Evolutionary conservation across 805 yeast species (phyloP).

Genomic region (Scheffersomyces spartinae): DNA sequence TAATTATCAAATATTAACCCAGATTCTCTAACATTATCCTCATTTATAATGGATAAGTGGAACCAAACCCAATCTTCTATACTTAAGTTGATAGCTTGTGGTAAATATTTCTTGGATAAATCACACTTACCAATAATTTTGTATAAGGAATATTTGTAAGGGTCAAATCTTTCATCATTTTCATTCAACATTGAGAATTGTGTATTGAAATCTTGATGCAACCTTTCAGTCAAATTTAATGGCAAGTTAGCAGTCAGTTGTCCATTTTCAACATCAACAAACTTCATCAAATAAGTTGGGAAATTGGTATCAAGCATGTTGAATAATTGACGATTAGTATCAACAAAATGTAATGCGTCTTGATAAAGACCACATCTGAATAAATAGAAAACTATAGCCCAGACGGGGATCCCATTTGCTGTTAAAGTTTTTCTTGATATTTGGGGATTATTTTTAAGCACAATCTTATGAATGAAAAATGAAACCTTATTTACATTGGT

Average conservation of each 20-base stretch:
- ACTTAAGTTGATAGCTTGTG: constrained; percentile 58
- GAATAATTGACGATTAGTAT: constrained; percentile 56
- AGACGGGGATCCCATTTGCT: constrained; percentile 77
- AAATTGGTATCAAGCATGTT: constrained; percentile 79
- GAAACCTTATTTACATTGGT: constrained; percentile 62
- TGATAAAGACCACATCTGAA: constrained; percentile 71
- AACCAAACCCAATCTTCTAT: constrained; percentile 97
- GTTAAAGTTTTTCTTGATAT: constrained; percentile 13
- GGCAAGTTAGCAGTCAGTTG: constrained; percentile 45
- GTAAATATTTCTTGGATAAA: constrained; percentile 51
- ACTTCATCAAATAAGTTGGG: constrained; percentile 67
- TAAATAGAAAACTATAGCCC: constrained; percentile 84
- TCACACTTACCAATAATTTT: constrained; percentile 89
- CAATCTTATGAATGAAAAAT: constrained; percentile 36
- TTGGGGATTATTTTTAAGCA: constrained; percentile 16
- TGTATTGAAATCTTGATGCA: constrained; percentile 74
- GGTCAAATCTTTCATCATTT: constrained; percentile 51
- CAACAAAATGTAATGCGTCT: constrained; percentile 66
- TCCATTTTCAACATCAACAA: constrained; percentile 35
- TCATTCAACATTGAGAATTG: constrained; percentile 56
- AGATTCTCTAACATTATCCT: constrained; percentile 28
- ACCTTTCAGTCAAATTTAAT: constrained; percentile 52
- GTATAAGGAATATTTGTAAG: constrained; percentile 81
- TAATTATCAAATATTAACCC: constrained; percentile 61
- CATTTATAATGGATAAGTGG: constrained; percentile 68